A percentile compares a stretch with the other conserved stretches of the same genome.
Evolutionary conservation across 2,329 filamentous ascomycete genomes (phyloP).

Genomic region (Trichophyton rubrum): DNA sequence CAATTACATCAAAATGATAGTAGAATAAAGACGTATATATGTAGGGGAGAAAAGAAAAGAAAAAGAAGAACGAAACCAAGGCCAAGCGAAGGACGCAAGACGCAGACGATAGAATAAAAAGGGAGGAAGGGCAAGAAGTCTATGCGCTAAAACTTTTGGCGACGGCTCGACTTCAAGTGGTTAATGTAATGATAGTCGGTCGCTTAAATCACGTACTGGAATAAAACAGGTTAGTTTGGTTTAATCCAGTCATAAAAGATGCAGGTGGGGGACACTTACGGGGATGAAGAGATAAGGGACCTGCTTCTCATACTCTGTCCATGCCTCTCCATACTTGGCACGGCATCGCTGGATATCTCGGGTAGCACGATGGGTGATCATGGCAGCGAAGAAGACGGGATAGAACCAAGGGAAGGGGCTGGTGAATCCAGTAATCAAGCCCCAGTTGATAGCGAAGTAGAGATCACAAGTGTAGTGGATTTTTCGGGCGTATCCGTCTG

Average conservation of each 20-base stretch:
- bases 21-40: background rate
- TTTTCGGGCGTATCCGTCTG: slow-evolving; percentile 61
- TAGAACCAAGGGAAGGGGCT: slow-evolving; percentile 88
- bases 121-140: background rate
- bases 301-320: slow-evolving; percentile 65
- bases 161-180: background rate
- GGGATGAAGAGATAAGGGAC: slow-evolving; percentile 82
- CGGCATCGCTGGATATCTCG: slow-evolving; percentile 66
- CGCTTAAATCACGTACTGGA: background rate
- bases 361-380: slow-evolving; percentile 67
- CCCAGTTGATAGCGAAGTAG: slow-evolving; percentile 67
- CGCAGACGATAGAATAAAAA: background rate
- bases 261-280: slow-evolving; percentile 32
- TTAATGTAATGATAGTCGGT: background rate
- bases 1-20: background rate
- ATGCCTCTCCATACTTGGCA: slow-evolving; percentile 68
- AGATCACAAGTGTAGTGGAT: slow-evolving; percentile 71
- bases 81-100: background rate
- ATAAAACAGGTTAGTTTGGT: background rate
- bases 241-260: background rate
- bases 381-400: slow-evolving; percentile 62
- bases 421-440: slow-evolving; percentile 65
- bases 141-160: background rate
- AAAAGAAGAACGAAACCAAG: background rate
- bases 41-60: background rate